phyloP scores from a whole-genome alignment of 306 rosid species.

The Malus sylvestris region DNA sequence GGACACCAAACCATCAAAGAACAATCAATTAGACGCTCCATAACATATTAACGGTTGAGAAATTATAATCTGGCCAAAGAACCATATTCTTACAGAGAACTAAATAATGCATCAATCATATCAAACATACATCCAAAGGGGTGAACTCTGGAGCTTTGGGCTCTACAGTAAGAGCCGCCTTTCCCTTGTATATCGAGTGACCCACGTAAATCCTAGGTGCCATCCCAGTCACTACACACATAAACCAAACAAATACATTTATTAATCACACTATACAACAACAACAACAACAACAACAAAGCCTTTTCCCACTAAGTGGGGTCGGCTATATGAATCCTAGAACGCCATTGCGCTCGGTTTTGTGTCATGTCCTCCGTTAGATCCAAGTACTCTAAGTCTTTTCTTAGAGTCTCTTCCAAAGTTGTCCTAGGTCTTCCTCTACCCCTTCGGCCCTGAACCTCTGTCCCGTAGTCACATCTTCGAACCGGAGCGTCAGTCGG shows the following conservation, averaged over 20 bases:
- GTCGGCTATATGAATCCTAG: too few species aligned
- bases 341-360: too few species aligned
- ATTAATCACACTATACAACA: conserved; percentile 13
- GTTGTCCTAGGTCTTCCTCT: too few species aligned
- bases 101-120: conserved; percentile 5
- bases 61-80: background rate
- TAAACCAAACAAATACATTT: conserved; percentile 18
- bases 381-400: too few species aligned
- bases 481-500: too few species aligned
- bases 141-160: conserved; percentile 79
- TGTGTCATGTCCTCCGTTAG: too few species aligned
- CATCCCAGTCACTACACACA: conserved; percentile 36
- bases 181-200: conserved; percentile 93
- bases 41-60: background rate
- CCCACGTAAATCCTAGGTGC: conserved; percentile 79
- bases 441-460: too few species aligned
- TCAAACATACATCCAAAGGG: conserved; percentile 57
- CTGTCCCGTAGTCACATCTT: too few species aligned
- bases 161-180: conserved; percentile 80
- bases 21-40: conserved; percentile 4
- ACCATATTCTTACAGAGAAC: background rate
- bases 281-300: too few species aligned
- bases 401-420: too few species aligned
- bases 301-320: too few species aligned
- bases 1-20: conserved; percentile 19